phyloP scores from a whole-genome alignment of 306 rosid species.

The Lithocarpus polystachyus region DNA sequence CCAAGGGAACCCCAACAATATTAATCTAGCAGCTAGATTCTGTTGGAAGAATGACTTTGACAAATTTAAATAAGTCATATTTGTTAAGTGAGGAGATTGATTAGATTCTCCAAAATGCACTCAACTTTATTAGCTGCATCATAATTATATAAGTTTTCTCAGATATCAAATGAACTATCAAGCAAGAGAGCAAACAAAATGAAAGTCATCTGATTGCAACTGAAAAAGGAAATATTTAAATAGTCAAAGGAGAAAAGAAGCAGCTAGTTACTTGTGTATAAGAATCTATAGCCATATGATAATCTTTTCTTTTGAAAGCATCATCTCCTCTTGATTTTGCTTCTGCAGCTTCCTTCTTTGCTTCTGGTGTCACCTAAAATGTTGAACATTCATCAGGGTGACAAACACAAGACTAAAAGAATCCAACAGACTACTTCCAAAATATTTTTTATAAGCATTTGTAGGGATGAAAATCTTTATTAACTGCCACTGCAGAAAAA shows the following conservation, averaged over 20 bases:
- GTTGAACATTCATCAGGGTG: conserved; percentile 12
- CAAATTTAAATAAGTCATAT: not conserved
- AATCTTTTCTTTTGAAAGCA: conserved; percentile 72
- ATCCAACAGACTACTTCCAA: not conserved
- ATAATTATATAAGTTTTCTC: not conserved
- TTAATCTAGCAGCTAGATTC: not conserved
- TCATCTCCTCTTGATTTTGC: conserved; percentile 89
- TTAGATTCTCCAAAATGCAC: not conserved
- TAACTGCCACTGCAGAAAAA: not conserved
- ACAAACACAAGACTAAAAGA: not conserved
- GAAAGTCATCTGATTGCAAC: not conserved
- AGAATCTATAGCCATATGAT: conserved; percentile 63
- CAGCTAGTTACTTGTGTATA: conserved; percentile 71
- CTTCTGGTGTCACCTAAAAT: conserved; percentile 73
- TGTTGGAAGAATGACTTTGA: not conserved
- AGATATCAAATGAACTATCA: not conserved
- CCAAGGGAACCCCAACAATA: not conserved
- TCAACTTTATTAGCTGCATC: not conserved
- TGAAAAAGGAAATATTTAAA: conserved; percentile 10
- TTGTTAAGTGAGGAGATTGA: not conserved
- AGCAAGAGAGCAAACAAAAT: not conserved
- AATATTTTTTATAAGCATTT: not conserved
- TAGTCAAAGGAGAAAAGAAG: conserved; percentile 8
- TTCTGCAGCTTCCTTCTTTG: conserved; percentile 82
- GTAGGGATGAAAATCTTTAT: not conserved